phyloP scores from a whole-genome alignment of 495 filamentous ascomycete species.

The Pseudoneurospora amorphoporcata region DNA sequence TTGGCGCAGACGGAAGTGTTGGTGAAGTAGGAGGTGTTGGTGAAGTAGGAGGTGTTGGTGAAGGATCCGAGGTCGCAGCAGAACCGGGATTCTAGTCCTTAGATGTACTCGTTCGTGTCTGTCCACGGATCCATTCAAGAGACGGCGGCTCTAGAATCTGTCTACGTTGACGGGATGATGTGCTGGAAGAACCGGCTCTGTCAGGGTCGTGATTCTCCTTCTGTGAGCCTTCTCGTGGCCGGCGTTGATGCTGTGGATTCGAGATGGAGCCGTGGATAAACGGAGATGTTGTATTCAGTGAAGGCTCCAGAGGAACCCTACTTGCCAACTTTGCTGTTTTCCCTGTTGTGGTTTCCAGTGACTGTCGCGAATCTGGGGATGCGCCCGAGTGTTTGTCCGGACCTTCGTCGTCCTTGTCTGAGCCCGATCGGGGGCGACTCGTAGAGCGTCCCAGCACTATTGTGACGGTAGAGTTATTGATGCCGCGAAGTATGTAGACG shows the following conservation, averaged over 20 bases:
- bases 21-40: not conserved
- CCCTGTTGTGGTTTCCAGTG: not conserved
- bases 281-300: not conserved
- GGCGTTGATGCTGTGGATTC: not conserved
- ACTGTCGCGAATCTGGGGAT: not conserved
- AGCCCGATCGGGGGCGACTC: not conserved
- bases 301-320: not conserved
- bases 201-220: not conserved
- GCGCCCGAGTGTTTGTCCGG: not conserved
- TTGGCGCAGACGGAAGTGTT: no score
- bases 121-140: not conserved
- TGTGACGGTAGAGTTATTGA: not conserved
- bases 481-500: not conserved
- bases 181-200: not conserved
- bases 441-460: not conserved
- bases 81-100: not conserved
- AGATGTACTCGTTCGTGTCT: not conserved
- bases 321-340: not conserved
- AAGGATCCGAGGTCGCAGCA: not conserved
- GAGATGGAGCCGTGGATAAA: not conserved
- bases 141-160: not conserved
- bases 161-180: not conserved
- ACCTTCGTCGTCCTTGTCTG: not conserved
- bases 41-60: not conserved
- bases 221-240: not conserved